phyloP scores from a whole-genome alignment of 306 rosid species.

The Cicer yamashitae region DNA sequence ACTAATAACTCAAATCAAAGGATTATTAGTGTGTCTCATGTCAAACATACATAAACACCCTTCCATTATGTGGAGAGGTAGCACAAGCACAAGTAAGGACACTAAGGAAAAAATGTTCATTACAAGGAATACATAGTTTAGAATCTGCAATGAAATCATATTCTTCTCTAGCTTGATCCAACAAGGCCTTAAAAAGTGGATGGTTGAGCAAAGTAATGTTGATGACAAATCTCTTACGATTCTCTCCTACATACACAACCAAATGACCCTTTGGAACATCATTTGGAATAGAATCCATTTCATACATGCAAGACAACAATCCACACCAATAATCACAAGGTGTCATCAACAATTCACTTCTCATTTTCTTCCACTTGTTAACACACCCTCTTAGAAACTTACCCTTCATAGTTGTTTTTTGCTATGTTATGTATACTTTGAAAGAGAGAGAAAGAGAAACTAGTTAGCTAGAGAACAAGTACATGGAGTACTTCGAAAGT shows the following conservation, averaged over 20 bases:
- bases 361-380: constrained; percentile 75
- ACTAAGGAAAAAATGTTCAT: constrained; percentile 67
- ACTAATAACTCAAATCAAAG: constrained; percentile 34
- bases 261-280: constrained; percentile 98
- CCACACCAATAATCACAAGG: constrained; percentile 61
- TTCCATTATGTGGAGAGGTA: constrained; percentile 46
- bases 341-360: constrained; percentile 42
- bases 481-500: constrained; percentile 51
- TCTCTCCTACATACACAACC: constrained; percentile 86
- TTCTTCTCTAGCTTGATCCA: constrained; percentile 86
- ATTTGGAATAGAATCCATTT: constrained; percentile 63
- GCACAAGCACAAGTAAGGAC: constrained; percentile 67
- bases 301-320: constrained; percentile 54
- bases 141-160: constrained; percentile 72
- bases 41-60: constrained; percentile 41
- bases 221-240: constrained; percentile 81
- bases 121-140: constrained; percentile 84
- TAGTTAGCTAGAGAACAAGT: constrained; percentile 33
- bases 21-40: constrained; percentile 10
- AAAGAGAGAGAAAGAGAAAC: neutral
- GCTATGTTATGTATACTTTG: neutral
- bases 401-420: constrained; percentile 44
- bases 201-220: constrained; percentile 69
- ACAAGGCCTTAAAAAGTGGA: constrained; percentile 81
- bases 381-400: constrained; percentile 59